Conservation (phyloP, 495 filamentous ascomycete genomes). For the Aspergillus haitiensis region DNA sequence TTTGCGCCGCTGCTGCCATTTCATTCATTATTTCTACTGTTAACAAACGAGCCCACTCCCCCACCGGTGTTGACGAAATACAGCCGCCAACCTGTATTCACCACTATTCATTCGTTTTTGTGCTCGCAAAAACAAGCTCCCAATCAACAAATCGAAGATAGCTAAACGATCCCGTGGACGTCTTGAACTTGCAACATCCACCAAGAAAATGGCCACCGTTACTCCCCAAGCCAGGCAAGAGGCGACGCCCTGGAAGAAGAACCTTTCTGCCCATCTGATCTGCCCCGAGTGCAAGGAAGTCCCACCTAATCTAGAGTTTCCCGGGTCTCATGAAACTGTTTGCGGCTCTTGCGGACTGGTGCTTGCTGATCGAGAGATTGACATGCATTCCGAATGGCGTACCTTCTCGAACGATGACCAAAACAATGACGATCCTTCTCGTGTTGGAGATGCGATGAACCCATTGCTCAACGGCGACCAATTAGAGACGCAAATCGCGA, state of each 20-base stretch:
- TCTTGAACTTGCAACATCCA: constrained; percentile 23
- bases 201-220: constrained; percentile 43
- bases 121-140: constrained; percentile 48
- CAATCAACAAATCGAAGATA: constrained; percentile 42
- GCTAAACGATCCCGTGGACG: constrained; percentile 36
- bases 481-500: constrained; percentile 86
- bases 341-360: constrained; percentile 93
- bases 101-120: constrained; percentile 59
- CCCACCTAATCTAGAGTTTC: constrained; percentile 94
- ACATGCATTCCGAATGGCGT: constrained; percentile 96
- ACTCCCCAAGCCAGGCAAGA: constrained; percentile 22
- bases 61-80: constrained; percentile 17
- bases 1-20: constrained; percentile 27
- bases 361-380: constrained; percentile 83
- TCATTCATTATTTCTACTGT: constrained; percentile 14
- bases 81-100: constrained; percentile 64
- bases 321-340: constrained; percentile 86
- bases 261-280: constrained; percentile 78
- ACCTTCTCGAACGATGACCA: constrained; percentile 98
- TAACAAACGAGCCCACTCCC: not conserved
- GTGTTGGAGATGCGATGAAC: constrained; percentile 92
- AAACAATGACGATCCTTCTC: constrained; percentile 91
- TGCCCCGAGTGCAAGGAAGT: constrained; percentile 89
- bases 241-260: constrained; percentile 59
- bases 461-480: constrained; percentile 86